Evolutionary conservation across 2,329 filamentous ascomycete species (phyloP).

Genomic region (Orbilia oligospora): DNA sequence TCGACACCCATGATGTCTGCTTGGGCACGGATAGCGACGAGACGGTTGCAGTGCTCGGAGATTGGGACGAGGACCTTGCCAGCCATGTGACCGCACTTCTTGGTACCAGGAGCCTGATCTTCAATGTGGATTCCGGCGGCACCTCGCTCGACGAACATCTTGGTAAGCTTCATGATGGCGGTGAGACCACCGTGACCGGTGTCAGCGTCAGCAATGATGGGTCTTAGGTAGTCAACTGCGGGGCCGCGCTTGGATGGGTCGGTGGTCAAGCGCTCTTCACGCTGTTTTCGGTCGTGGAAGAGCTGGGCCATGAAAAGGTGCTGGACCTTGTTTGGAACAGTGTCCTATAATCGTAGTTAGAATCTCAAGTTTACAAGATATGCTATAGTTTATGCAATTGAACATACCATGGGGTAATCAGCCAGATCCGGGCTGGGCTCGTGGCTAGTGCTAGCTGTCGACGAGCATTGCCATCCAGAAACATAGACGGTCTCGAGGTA

Average conservation of each 20-base stretch:
- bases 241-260: conserved; percentile 79
- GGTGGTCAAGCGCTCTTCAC: conserved; percentile 88
- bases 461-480: conserved; percentile 98
- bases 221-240: conserved; percentile 93
- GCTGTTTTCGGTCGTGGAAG: conserved; percentile 99
- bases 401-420: conserved; percentile 89
- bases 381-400: background rate
- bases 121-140: conserved; percentile 99
- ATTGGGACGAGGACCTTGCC: conserved; percentile 98
- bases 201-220: conserved; percentile 96
- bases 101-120: conserved; percentile 96
- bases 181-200: conserved; percentile 97
- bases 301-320: conserved; percentile 98
- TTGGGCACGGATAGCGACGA: conserved; percentile 96
- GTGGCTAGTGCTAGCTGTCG: conserved; percentile 92
- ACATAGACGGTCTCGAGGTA: conserved; percentile 99
- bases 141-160: conserved; percentile 95
- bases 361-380: conserved; percentile 55
- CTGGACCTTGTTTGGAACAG: conserved; percentile 97
- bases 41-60: conserved; percentile 96
- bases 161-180: conserved; percentile 99
- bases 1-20: conserved; percentile 98
- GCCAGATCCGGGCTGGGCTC: conserved; percentile 98
- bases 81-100: conserved; percentile 99
- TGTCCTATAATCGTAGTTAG: conserved; percentile 75